Conservation (phyloP, 169 alveolate species). For the Plasmodium gallinaceum region DNA sequence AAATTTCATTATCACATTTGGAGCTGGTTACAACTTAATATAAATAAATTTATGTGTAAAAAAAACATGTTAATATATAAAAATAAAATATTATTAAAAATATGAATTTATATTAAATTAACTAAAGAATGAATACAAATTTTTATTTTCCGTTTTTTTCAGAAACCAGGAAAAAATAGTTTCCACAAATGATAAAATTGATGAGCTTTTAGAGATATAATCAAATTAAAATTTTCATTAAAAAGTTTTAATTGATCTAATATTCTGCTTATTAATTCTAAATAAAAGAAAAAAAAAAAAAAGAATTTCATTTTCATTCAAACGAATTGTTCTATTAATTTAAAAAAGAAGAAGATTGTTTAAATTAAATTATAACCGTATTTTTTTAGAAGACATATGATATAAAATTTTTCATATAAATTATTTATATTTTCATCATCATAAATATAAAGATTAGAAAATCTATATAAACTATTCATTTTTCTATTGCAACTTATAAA, state of each 20-base stretch:
- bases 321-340: neutral
- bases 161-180: conserved; percentile 56
- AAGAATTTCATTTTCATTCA: neutral
- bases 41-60: neutral
- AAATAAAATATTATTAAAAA: neutral
- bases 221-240: conserved; percentile 42
- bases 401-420: conserved; percentile 47
- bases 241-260: conserved; percentile 18
- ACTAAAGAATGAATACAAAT: neutral
- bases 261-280: conserved; percentile 50
- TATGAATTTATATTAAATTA: neutral
- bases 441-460: conserved; percentile 3
- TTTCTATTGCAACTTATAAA: neutral
- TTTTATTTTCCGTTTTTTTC: conserved; percentile 2
- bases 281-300: neutral
- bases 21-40: conserved; percentile 40
- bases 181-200: conserved; percentile 72
- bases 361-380: conserved; percentile 21
- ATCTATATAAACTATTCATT: conserved; percentile 10
- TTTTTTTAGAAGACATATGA: conserved; percentile 39
- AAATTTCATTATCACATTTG: conserved; percentile 30
- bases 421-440: conserved; percentile 28
- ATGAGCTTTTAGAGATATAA: conserved; percentile 36
- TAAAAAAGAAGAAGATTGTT: neutral
- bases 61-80: conserved; percentile 4